Evolutionary conservation across 2,329 filamentous ascomycete species (phyloP).

Genomic region (Penicillium brasilianum): DNA sequence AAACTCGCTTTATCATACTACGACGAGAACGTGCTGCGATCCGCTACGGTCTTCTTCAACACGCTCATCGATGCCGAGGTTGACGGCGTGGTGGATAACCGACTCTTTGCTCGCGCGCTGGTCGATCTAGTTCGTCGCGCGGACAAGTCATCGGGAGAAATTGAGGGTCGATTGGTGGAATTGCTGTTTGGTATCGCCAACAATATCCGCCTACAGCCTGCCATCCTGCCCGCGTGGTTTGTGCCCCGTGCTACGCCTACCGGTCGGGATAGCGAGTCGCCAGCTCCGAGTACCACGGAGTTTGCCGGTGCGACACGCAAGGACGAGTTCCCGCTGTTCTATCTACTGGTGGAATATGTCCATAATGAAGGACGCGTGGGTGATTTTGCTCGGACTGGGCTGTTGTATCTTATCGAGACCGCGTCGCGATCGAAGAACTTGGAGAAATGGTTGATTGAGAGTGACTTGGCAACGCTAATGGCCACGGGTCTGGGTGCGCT

Average conservation of each 20-base stretch:
- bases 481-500: constrained; percentile 86
- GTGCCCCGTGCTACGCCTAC: constrained; percentile 58
- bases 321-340: constrained; percentile 94
- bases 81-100: constrained; percentile 88
- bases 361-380: constrained; percentile 93
- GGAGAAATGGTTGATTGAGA: constrained; percentile 97
- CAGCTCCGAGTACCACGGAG: constrained; percentile 61
- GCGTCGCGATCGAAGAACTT: constrained; percentile 80
- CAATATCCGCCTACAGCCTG: constrained; percentile 88
- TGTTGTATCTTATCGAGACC: constrained; percentile 94
- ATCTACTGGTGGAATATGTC: constrained; percentile 93
- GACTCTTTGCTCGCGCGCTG: constrained; percentile 81
- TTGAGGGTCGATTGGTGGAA: constrained; percentile 87
- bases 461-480: constrained; percentile 95
- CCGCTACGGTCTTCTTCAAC: constrained; percentile 84
- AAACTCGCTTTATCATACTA: constrained; percentile 86
- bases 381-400: constrained; percentile 91
- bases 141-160: constrained; percentile 69
- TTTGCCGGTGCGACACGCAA: constrained; percentile 86
- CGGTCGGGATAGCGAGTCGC: constrained; percentile 46
- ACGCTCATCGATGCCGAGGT: constrained; percentile 95
- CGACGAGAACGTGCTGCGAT: constrained; percentile 83
- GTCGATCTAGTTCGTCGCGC: constrained; percentile 85
- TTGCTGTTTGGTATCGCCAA: constrained; percentile 94
- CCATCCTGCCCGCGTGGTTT: constrained; percentile 91